A percentile compares a stretch with the other conserved stretches of the same genome.
Evolutionary conservation across 257 asterid genomes (phyloP).

Genomic region (Mitragyna speciosa): DNA sequence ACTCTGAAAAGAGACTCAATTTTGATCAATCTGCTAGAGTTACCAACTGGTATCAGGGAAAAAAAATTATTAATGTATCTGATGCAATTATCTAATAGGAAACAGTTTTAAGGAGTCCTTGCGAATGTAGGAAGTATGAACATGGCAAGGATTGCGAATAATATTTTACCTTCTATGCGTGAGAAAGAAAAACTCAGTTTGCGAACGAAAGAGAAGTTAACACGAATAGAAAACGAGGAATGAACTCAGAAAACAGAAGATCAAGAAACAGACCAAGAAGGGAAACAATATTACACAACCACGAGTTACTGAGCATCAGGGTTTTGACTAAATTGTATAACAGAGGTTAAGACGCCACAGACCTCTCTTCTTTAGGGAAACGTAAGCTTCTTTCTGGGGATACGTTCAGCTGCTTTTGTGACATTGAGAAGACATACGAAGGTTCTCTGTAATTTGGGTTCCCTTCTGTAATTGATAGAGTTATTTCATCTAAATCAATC

Average conservation of each 20-base stretch:
- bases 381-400: background rate
- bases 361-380: background rate
- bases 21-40: background rate
- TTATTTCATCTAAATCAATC: conserved; percentile 35
- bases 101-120: too few species aligned
- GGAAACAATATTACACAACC: background rate
- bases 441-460: conserved; percentile 31
- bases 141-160: too few species aligned
- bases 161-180: too few species aligned
- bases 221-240: too few species aligned
- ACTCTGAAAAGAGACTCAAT: background rate
- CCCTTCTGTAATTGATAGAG: conserved; percentile 34
- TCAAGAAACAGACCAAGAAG: background rate
- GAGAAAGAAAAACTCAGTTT: too few species aligned
- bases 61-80: background rate
- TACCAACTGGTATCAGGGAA: background rate
- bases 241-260: background rate
- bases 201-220: too few species aligned
- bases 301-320: background rate
- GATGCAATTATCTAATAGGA: background rate
- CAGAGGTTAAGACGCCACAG: background rate
- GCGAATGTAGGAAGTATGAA: background rate
- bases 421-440: conserved; percentile 30
- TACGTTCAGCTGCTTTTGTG: conserved; percentile 1
- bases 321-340: background rate